Evolutionary conservation across 768 basidiomycete species (phyloP), one percentile per base, ranked within the genome.

Genomic region (Tricholoma sp.): DNA sequence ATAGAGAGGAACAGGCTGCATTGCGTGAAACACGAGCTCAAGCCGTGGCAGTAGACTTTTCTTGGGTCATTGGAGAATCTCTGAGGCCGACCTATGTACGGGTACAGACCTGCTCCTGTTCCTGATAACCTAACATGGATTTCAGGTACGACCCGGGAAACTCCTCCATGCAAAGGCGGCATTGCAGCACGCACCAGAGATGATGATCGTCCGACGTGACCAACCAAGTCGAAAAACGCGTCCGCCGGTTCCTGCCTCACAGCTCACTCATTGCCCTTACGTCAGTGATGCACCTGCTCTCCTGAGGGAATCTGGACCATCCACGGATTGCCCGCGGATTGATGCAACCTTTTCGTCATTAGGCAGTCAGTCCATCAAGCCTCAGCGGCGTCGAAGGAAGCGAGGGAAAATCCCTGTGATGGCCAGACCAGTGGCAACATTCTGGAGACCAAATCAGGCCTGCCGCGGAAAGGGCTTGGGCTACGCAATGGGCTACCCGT

Each of bases 401-500:
- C 60, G 59, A 54, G 56, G 57, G 42, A 65, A 61, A 48, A 58
- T 65, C 42, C 58, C 51, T 18, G 50, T 59, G 50, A 66, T 55
- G 51, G 65, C 65, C 17, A 67, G 72, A 12, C 66, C 72, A 12
- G 66, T 59, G 13, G 72, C 77, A 32, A 66, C 64, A 45, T 80
- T 76, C 57, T 80, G 76, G 76, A 61, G 68, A 45, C 76, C 77
- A n/a, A 61, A 70, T 53, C 67, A 73, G 8, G 57, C 59, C 6
- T 65, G 63, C 60, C 66, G 60, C 53, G 76, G 74, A 11, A 76
- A 74, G 59, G 74, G 74, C 56, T 60, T 66, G 42, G 77, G 77
- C 15, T 77, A 79, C 60, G 76, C 69, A 12, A 73, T 75, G 66
- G 76, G 76, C 3, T 77, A 75, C 57, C 72, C 72, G 12, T 68